These are phyloP conservation scores for Macrophomina tecta DNA, from an alignment of 2,329 filamentous ascomycete species.

Conservation along the genomic window DNA sequence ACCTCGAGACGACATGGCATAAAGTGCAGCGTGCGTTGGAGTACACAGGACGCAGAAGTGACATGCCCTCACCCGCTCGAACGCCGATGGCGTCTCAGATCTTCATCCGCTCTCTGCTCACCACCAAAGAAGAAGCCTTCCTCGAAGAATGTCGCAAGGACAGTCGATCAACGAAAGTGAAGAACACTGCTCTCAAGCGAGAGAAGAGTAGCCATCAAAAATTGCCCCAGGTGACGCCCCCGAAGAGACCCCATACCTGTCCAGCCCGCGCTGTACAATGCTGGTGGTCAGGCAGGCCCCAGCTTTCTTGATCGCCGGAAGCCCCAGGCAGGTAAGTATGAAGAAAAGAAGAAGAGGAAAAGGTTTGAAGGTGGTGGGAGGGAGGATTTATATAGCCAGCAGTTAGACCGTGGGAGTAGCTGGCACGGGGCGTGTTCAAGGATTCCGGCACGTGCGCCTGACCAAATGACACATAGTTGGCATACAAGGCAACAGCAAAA, in stretches of 20 bases:
- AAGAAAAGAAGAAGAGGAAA: background rate
- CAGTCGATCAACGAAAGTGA: background rate
- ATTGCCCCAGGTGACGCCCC: background rate
- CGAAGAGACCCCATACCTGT: background rate
- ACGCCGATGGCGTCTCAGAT: background rate
- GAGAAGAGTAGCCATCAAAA: background rate
- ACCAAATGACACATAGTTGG: no score
- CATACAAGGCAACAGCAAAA: no score
- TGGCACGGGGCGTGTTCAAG: background rate
- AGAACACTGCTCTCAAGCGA: background rate
- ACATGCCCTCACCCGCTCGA: background rate
- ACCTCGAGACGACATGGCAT: background rate
- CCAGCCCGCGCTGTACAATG: background rate
- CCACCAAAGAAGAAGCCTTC: background rate
- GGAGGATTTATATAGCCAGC: background rate
- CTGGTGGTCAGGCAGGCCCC: background rate
- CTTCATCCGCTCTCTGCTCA: background rate
- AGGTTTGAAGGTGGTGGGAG: background rate
- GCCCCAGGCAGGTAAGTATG: slow-evolving; percentile 1
- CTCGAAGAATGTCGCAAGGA: background rate
- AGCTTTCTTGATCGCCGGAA: background rate
- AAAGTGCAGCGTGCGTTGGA: no score
- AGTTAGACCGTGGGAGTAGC: background rate
- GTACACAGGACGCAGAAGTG: background rate
- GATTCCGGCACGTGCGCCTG: no score